These are phyloP conservation scores for Aspergillus bertholletiae DNA, from an alignment of 495 filamentous ascomycete genomes.

Conservation along the genomic window DNA sequence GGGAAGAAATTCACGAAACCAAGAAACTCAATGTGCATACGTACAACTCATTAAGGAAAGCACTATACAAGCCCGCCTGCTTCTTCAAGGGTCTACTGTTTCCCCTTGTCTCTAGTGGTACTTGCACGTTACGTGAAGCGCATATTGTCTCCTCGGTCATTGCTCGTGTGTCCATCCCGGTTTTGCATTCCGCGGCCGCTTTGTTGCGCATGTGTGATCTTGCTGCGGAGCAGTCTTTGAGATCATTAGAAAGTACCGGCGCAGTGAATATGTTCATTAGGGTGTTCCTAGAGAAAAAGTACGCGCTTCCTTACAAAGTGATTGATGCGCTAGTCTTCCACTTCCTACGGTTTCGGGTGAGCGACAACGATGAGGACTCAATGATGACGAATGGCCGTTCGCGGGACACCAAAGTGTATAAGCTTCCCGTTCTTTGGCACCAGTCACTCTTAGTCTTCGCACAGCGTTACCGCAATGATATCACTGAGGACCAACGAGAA, in stretches of 20 bases:
- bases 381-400: slow-evolving; percentile 39
- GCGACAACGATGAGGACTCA: slow-evolving; percentile 44
- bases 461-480: slow-evolving; percentile 88
- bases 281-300: slow-evolving; percentile 90
- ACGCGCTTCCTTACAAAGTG: slow-evolving; percentile 91
- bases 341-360: slow-evolving; percentile 80
- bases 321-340: slow-evolving; percentile 95
- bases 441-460: slow-evolving; percentile 86
- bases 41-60: slow-evolving; percentile 88
- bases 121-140: slow-evolving; percentile 85
- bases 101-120: slow-evolving; percentile 71
- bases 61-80: slow-evolving; percentile 89
- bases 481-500: slow-evolving; percentile 91
- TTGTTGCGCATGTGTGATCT: slow-evolving; percentile 90
- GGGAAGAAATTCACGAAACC: slow-evolving; percentile 80
- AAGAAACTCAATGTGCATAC: slow-evolving; percentile 95
- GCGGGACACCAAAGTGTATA: slow-evolving; percentile 45
- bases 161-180: slow-evolving; percentile 74
- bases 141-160: slow-evolving; percentile 84
- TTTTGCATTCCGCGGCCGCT: slow-evolving; percentile 89
- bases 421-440: slow-evolving; percentile 86
- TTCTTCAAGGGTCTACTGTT: slow-evolving; percentile 98
- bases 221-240: slow-evolving; percentile 76
- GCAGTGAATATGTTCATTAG: slow-evolving; percentile 92
- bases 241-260: slow-evolving; percentile 70